Evolutionary conservation across 139 green algal species (phyloP), one percentile per base, ranked within the genome.

Genomic region (Zygnema cylindricum): DNA sequence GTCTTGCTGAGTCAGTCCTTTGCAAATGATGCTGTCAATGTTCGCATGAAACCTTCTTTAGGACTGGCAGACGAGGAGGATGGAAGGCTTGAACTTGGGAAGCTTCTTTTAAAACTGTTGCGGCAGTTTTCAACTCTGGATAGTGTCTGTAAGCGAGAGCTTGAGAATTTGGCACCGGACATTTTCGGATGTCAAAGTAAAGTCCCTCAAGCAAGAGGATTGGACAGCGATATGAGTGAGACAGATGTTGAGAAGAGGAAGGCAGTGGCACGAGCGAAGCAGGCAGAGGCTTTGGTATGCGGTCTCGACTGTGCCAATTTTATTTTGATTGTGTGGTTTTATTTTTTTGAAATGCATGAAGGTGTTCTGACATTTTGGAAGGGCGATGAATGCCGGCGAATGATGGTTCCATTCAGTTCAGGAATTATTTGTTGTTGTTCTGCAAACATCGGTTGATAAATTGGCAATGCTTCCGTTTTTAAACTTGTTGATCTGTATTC

Each of bases 81-180:
- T 3, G 73, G 71, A 76, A 88, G 35, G 39, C 39, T 2, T 40
- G 83, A 88, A 7, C 32, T 88, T 36, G 71, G 2, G 1, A 2
- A 1, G 32, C 35, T 88, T 69, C 38, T 41, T 35, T 33, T 36
- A 39, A 36, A 30, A 2, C 25, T 88, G 3, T 76, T 88, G 35
- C 55, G 16, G 69, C 22, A 38, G 25, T 43, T 88, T 36, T 1
- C 73, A 54, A 40, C 30, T 1, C 3, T 88, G 2, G 71, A 87
- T 16, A n/a, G 16, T 3, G 71, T 1, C 32, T 87, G 73, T 57
- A 49, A 40, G 73, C 32, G n/a, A 16, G 73, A 88, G n/a, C 7
- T 87, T 55, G 73, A 84, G 35, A 1, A 11, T 41, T 57, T 88
- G 2, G 83, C 83, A 54, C 83, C 83, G 32, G 83, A 88, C 1